These are phyloP conservation scores for Flaveria trinervia DNA, from an alignment of 129 eudicot species.

Conservation along the genomic window DNA sequence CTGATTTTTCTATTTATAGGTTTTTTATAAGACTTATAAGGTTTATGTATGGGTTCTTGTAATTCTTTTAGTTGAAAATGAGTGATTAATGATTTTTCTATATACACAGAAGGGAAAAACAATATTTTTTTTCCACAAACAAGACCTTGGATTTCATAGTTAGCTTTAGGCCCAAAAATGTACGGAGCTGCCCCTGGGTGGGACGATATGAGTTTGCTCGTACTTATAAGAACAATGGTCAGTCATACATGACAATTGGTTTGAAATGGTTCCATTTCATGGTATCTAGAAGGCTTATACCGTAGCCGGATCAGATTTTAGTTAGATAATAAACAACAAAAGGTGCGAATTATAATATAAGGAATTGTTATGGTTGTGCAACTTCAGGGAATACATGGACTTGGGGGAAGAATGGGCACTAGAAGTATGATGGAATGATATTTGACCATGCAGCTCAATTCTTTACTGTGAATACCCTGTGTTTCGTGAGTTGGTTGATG, in stretches of 20 bases:
- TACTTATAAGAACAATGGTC: not conserved
- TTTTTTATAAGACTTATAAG: not conserved
- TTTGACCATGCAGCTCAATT: constrained; percentile 98
- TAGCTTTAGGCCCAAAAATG: too few species aligned
- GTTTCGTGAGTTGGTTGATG: constrained; percentile 73
- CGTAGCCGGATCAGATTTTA: not conserved
- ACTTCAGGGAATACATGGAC: constrained; percentile 85
- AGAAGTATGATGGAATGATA: constrained; percentile 61
- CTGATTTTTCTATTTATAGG: not conserved
- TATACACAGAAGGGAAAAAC: too few species aligned
- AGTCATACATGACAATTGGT: not conserved
- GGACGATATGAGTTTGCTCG: not conserved
- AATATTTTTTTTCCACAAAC: too few species aligned
- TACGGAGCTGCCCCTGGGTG: not conserved
- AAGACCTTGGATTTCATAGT: too few species aligned
- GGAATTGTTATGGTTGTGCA: constrained; percentile 19
- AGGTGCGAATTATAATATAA: not conserved
- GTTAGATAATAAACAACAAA: not conserved
- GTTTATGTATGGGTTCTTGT: too few species aligned
- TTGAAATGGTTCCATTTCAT: not conserved
- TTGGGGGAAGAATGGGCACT: constrained; percentile 99
- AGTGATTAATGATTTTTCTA: too few species aligned
- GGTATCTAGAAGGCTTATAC: not conserved
- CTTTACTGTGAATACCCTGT: constrained; percentile 71
- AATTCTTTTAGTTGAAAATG: too few species aligned